phyloP scores from a whole-genome alignment of 805 yeast genomes.

The Danielia oregonensis region DNA sequence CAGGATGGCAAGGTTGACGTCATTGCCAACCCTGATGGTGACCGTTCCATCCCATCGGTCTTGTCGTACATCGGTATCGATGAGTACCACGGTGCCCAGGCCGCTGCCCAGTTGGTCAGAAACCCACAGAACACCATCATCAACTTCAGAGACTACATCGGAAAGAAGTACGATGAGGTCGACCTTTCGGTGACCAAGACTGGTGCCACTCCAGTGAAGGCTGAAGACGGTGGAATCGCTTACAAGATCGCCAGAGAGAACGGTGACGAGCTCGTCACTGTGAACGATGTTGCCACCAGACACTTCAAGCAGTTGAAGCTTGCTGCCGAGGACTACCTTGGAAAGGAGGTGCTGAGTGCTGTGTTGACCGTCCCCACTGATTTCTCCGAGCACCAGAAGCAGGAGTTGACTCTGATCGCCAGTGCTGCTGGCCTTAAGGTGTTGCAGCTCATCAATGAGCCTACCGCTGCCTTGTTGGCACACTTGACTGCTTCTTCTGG shows the following conservation, averaged over 20 bases:
- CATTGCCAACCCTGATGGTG: conserved; percentile 98
- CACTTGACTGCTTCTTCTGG: conserved; percentile 47
- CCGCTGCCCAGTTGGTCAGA: conserved; percentile 86
- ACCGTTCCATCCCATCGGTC: conserved; percentile 91
- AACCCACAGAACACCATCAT: conserved; percentile 82
- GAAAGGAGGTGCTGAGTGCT: conserved; percentile 72
- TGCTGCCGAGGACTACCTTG: conserved; percentile 92
- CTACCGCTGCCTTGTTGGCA: conserved; percentile 85
- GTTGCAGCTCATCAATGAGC: conserved; percentile 87
- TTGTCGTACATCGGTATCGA: conserved; percentile 89
- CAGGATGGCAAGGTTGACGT: conserved; percentile 92
- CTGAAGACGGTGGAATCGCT: conserved; percentile 61
- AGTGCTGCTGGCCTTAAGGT: conserved; percentile 72
- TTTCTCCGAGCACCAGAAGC: conserved; percentile 70
- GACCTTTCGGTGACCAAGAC: conserved; percentile 57
- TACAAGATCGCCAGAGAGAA: conserved; percentile 56
- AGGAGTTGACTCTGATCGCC: conserved; percentile 58
- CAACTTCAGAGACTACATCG: conserved; percentile 92
- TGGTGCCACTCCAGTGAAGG: conserved; percentile 58
- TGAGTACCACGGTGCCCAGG: conserved; percentile 97
- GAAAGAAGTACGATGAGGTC: conserved; percentile 65
- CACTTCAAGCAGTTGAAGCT: conserved; percentile 76
- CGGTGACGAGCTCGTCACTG: conserved; percentile 54
- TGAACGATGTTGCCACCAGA: conserved; percentile 77
- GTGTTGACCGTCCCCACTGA: conserved; percentile 91